Conservation (phyloP, 805 yeast genomes). For the Spathaspora gorwiae region DNA sequence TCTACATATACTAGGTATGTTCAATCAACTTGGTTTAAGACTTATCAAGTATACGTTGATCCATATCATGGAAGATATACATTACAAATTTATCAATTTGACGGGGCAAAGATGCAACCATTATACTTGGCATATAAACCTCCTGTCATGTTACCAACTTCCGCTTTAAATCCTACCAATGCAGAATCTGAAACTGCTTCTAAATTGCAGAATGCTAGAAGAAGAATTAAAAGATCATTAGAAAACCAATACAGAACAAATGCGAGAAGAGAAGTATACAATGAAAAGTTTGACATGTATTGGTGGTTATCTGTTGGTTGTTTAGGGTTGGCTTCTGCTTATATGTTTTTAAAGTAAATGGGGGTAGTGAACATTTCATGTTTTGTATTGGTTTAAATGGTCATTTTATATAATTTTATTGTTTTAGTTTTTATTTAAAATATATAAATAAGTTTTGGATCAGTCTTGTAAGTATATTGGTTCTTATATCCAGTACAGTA, state of each 20-base stretch:
- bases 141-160: slow-evolving; percentile 93
- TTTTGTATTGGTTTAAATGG: not conserved
- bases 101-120: slow-evolving; percentile 81
- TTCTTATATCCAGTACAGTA: too few relatives aligned
- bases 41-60: slow-evolving; percentile 60
- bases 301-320: slow-evolving; percentile 55
- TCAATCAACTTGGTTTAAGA: slow-evolving; percentile 57
- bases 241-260: slow-evolving; percentile 78
- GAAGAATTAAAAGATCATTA: slow-evolving; percentile 62
- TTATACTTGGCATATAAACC: slow-evolving; percentile 89
- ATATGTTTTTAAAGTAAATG: slow-evolving; percentile 23
- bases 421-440: not conserved
- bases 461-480: too few relatives aligned
- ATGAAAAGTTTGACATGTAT: slow-evolving; percentile 37
- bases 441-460: too few relatives aligned
- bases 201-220: slow-evolving; percentile 20
- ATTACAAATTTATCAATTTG: slow-evolving; percentile 68
- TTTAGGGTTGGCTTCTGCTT: slow-evolving; percentile 37
- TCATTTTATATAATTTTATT: not conserved
- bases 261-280: slow-evolving; percentile 49
- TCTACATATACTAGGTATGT: slow-evolving; percentile 69
- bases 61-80: slow-evolving; percentile 79
- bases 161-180: slow-evolving; percentile 81
- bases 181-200: slow-evolving; percentile 30
- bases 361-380: not conserved